Evolutionary conservation across 257 asterid genomes (phyloP).

Genomic region (Petunia secreta): DNA sequence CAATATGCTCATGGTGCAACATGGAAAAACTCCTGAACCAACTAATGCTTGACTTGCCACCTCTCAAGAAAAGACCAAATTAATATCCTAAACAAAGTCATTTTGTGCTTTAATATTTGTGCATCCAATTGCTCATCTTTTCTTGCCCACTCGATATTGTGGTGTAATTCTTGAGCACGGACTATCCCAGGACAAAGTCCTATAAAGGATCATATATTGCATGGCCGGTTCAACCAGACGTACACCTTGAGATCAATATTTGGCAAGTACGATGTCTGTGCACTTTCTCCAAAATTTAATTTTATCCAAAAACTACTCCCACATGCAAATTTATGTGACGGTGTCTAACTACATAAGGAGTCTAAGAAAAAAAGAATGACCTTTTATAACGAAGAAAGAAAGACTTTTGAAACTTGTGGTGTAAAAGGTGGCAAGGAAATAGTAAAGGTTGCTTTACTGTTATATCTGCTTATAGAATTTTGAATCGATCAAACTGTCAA

Average conservation of each 20-base stretch:
- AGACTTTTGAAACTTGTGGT: too few species aligned
- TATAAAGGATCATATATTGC: neutral
- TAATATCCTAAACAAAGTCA: neutral
- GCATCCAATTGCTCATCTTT: neutral
- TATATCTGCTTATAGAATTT: too few species aligned
- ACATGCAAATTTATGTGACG: too few species aligned
- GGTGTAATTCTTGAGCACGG: neutral
- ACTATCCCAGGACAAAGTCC: neutral
- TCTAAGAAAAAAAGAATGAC: too few species aligned
- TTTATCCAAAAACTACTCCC: neutral
- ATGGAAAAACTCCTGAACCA: slow-evolving; percentile 6
- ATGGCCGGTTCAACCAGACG: neutral
- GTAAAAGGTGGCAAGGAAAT: too few species aligned
- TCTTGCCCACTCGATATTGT: neutral
- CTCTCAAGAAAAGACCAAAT: neutral
- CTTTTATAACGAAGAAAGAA: too few species aligned
- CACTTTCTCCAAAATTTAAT: neutral
- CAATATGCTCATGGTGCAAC: neutral
- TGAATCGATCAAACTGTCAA: too few species aligned
- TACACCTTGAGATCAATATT: neutral
- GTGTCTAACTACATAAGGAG: too few species aligned
- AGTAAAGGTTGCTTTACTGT: too few species aligned
- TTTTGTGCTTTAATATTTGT: neutral
- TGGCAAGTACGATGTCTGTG: neutral
- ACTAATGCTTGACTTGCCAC: neutral